A percentile compares a stretch with the other conserved stretches of the same genome.
These are phyloP conservation scores for Backusella westeae DNA, from an alignment of 192 early-diverging fungal species.

Conservation along the genomic window DNA sequence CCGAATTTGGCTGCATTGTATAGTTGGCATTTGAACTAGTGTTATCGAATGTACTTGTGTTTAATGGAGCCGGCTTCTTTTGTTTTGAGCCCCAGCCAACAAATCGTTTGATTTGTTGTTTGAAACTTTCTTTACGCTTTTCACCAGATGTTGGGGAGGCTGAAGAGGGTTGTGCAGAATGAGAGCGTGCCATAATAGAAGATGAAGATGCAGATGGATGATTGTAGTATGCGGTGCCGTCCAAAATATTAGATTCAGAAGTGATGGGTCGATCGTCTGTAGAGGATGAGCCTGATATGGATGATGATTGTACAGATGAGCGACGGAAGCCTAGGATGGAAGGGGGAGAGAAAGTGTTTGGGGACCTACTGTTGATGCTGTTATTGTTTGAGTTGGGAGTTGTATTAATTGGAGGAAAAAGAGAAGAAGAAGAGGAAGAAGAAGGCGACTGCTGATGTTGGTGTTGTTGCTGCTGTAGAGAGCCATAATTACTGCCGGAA, in stretches of 20 bases:
- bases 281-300: conserved; percentile 7
- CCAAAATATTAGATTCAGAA: conserved; percentile 1
- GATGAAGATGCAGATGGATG: conserved; percentile 8
- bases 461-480: neutral
- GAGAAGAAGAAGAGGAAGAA: conserved; percentile 20
- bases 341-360: conserved; percentile 10
- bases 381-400: neutral
- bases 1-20: neutral
- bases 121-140: conserved; percentile 10
- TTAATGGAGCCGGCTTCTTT: conserved; percentile 1
- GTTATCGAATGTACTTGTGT: neutral
- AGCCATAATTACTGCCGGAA: neutral
- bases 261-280: conserved; percentile 1
- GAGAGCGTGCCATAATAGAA: conserved; percentile 14
- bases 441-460: neutral
- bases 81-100: conserved; percentile 19
- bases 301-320: conserved; percentile 10
- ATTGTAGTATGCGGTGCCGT: neutral
- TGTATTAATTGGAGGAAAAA: neutral
- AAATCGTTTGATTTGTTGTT: conserved; percentile 17
- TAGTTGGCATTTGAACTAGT: neutral
- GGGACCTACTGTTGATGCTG: neutral
- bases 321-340: conserved; percentile 14
- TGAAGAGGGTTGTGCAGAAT: conserved; percentile 4
- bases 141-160: neutral